Conservation (phyloP, 2,329 filamentous ascomycete genomes). For the Talaromyces amestolkiae region DNA sequence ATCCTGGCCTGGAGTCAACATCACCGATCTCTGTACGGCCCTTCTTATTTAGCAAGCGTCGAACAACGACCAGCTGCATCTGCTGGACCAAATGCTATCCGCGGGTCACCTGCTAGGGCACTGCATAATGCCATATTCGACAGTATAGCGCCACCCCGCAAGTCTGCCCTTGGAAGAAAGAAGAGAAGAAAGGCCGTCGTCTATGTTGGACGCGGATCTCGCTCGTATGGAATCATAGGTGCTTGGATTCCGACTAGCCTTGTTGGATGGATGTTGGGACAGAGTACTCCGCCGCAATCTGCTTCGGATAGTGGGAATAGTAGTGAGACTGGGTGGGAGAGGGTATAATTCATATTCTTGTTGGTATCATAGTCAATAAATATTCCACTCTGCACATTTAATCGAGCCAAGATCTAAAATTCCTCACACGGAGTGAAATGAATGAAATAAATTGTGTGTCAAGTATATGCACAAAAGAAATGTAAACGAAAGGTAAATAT, state of each 20-base stretch:
- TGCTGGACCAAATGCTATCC: conserved; percentile 41
- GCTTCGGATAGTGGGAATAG: conserved; percentile 30
- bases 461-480: not conserved
- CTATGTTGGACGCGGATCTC: conserved; percentile 79
- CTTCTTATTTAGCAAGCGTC: conserved; percentile 44
- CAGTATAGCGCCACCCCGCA: conserved; percentile 61
- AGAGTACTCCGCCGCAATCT: conserved; percentile 47
- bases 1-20: conserved; percentile 59
- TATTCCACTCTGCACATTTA: not conserved
- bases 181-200: conserved; percentile 55
- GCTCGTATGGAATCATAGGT: conserved; percentile 82
- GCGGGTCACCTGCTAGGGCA: conserved; percentile 70
- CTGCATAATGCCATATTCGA: conserved; percentile 89
- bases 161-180: conserved; percentile 39
- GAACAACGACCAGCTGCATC: conserved; percentile 41
- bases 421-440: not conserved
- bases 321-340: conserved; percentile 39
- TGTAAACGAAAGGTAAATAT: not conserved
- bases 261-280: conserved; percentile 90
- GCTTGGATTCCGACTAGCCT: conserved; percentile 72
- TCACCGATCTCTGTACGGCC: conserved; percentile 53
- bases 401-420: no score
- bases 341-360: conserved; percentile 24
- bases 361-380: not conserved
- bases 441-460: not conserved